Base-by-base conservation (phyloP, 805 yeast genomes). In the Isabelozyma pseudorhagii region DNA sequence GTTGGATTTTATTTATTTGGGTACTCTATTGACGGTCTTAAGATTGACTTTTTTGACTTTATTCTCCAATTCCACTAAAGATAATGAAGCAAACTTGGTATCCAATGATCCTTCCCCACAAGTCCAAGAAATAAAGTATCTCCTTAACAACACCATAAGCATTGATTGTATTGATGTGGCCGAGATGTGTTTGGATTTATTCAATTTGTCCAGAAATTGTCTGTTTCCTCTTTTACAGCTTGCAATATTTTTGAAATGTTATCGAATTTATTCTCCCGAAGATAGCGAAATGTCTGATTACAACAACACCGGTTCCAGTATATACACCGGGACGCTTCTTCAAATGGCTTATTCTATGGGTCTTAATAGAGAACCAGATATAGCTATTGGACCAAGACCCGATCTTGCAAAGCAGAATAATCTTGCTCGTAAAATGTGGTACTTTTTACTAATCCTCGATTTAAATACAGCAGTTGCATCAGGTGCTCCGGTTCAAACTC, bases 281-380 rank as follows among this genome's bases (percentile, higher is more conserved):
- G 81, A 79, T 58, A 85, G 85, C 39, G 84, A 81, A 57, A 74
- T 78, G 1, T 68, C 71, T 4, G 87, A 81, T 57, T 84, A 81
- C 49, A 85, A 83, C 41, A 81, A 80, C 45, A 75, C 83, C 2
- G 83, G 78, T 56, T 77, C 82, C 7, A 76, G 79, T 47, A 62
- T 78, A 11, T 21, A 21, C 25, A 21, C 25, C 25, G 82, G 85
- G 1, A 74, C 82, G 65, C 69, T 83, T 29, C 66, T 83, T 13
- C 89, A 84, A 57, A 82, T 85, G 86, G 88, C 85, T 0, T 74
- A 80, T 47, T 75, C 85, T 38, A 74, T 85, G 54, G 92, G 91
- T 0, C 60, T 85, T 25, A 84, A 85, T 60, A 72, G 90, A 55
- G 91, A 85, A 54, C 90, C 91, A 0, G 43, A 44, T 34, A 21